Evolutionary conservation across 441 rosid genomes (phyloP).

Genomic region (Adansonia rubrostipa): DNA sequence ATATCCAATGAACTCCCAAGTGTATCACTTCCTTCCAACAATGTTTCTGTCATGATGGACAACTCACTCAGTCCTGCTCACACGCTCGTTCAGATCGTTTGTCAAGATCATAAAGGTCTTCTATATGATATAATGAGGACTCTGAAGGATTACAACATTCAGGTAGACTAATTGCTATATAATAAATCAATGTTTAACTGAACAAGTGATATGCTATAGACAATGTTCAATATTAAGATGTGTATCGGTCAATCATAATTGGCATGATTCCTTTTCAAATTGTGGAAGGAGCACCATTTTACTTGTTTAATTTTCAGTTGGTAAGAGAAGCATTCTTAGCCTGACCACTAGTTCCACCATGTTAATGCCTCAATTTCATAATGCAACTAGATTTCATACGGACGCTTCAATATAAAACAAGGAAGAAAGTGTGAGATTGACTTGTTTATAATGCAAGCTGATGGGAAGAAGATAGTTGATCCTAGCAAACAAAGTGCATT

Average conservation of each 20-base stretch:
- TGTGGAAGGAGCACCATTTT: not conserved
- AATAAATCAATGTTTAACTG: not conserved
- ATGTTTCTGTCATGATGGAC: conserved; percentile 70
- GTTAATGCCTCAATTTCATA: conserved; percentile 13
- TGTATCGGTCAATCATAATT: not conserved
- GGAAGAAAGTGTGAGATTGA: conserved; percentile 75
- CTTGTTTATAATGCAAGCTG: conserved; percentile 78
- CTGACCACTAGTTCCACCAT: not conserved
- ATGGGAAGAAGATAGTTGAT: conserved; percentile 85
- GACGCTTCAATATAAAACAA: conserved; percentile 68
- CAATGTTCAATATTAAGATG: not conserved
- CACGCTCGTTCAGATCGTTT: conserved; percentile 79
- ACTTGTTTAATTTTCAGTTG: not conserved
- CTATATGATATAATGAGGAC: conserved; percentile 91
- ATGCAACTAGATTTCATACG: conserved; percentile 74
- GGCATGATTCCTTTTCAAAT: not conserved
- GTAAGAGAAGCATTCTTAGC: conserved; percentile 13
- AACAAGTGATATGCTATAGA: not conserved
- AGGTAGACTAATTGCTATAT: conserved; percentile 48
- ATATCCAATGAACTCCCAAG: conserved; percentile 45
- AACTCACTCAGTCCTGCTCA: conserved; percentile 80
- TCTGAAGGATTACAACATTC: conserved; percentile 82
- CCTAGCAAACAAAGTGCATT: conserved; percentile 72
- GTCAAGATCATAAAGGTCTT: conserved; percentile 91
- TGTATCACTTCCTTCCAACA: conserved; percentile 41